Evolutionary conservation across 352 stramenopile species (phyloP), one percentile per base, ranked within the genome.

Genomic region (Globisporangium radiosum): DNA sequence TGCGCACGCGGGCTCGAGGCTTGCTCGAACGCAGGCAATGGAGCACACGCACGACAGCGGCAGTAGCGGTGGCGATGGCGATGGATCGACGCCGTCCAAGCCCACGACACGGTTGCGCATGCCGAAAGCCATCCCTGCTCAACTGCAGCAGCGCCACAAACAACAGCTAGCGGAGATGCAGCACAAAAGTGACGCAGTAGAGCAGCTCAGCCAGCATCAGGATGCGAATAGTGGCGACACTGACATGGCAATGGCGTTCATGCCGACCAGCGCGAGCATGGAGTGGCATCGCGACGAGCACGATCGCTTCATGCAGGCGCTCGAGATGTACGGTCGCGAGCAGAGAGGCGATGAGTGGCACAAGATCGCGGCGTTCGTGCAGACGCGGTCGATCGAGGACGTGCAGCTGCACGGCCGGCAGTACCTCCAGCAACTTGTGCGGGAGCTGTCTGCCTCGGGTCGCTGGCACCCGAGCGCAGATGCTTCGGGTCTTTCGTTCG

Each of bases 371-470:
- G 72, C 69, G 5, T 92, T 78, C 52, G 83, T 95, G 9, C 74
- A 76, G 40, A 87, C 85, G 36, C 74, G 81, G 33, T 80, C 77
- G 14, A 64, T 90, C 33, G 71, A 76, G 10, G 86, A 94, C 52
- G 82, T 90, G 52, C 74, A 67, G 56, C 58, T 76, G 7, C 83
- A 94, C 57, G 85, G 81, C 7, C 78, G 71, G 11, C 75, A 76
- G 54, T 94, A 94, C 65, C 70, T 94, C 25, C 73, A 88, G 56
- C 76, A 79, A 55, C 76, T 94, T 56, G 70, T 92, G 53, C 75
- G 81, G 56, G 71, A 80, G 45, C 54, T 77, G 37, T 64, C 49
- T 5, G 15, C 15, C 25, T 51, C 57, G 1, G 40, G 49, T 14
- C 57, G 57, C 8, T 48, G 48, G 5, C 19, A 56, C 1, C 57